phyloP scores from a whole-genome alignment of 805 yeast genomes.

The Spathaspora boniae region DNA sequence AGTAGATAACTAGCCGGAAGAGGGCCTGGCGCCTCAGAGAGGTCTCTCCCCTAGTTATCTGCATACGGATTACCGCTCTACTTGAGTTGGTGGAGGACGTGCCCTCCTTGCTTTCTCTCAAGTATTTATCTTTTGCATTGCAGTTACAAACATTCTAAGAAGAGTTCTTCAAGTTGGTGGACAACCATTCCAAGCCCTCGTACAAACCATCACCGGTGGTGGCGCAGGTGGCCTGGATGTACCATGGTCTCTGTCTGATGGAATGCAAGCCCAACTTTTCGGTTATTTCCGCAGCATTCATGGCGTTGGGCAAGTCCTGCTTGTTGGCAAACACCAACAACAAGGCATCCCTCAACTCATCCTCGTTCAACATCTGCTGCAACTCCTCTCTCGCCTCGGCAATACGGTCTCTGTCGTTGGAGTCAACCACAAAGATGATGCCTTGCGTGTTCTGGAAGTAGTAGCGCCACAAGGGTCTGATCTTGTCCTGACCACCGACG shows the following conservation, averaged over 20 bases:
- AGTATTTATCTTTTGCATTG: too few relatives aligned
- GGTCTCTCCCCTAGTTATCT: too few relatives aligned
- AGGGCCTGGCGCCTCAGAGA: too few relatives aligned
- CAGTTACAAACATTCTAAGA: constrained; percentile 24
- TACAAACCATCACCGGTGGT: constrained; percentile 98
- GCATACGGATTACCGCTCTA: too few relatives aligned
- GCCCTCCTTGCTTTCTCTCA: too few relatives aligned
- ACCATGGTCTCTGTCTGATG: constrained; percentile 98
- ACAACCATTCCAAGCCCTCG: constrained; percentile 97
- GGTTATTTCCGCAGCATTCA: constrained; percentile 98
- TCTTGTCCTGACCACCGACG: constrained; percentile 99
- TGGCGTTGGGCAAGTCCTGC: constrained; percentile 98
- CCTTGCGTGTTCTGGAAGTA: constrained; percentile 99
- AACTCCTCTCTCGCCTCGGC: constrained; percentile 97
- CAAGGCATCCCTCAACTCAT: constrained; percentile 94
- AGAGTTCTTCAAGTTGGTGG: constrained; percentile 72
- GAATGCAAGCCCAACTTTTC: constrained; percentile 96
- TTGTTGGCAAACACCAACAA: constrained; percentile 95
- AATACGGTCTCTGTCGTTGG: constrained; percentile 96
- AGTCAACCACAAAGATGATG: constrained; percentile 95
- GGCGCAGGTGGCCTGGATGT: constrained; percentile 98
- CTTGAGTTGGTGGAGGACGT: too few relatives aligned
- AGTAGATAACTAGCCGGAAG: too few relatives aligned
- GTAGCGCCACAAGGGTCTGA: constrained; percentile 98
- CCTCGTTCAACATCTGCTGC: constrained; percentile 98